Evolutionary conservation across 116 monocot species (phyloP), one percentile per base, ranked within the genome.

Genomic region (Trichopus zeylanicus): DNA sequence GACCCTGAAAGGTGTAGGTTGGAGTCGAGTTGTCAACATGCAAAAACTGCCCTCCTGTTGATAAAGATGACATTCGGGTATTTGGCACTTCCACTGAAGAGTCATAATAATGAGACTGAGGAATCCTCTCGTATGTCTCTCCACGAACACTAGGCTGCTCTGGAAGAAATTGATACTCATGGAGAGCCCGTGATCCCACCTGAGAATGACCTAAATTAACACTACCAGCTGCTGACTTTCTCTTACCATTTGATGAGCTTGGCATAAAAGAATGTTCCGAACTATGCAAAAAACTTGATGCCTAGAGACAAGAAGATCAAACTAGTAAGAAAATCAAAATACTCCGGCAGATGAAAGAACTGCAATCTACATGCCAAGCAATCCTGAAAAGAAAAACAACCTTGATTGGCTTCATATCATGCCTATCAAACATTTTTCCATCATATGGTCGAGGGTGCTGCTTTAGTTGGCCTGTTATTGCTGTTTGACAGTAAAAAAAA

Each of bases 161-260:
- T 29, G 90, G 89, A 57, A 95, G 70, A 79, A 90, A 89, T 46
- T 87, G 86, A 63, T 86, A 95, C 54, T 93, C 93, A 56, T 88
- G 88, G 28, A 73, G 68, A 8, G 75, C 74, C 65, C 76, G 78
- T 29, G 82, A 30, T 68, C 64, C 59, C 34, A 61, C 37, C 29
- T 74, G 83, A 66, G 76, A 59, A 51, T 83, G 80, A 52, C 73
- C 72, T 51, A 54, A 33, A 72, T 70, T 46, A 70, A 55, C 54
- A 34, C n/a, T n/a, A n/a, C 65, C 68, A 65, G 52, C 39, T 58
- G 69, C 26, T 42, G 70, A 26, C 59, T 76, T 84, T 70, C 77
- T 81, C 63, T 91, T 91, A 19, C 63, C 71, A 69, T 55, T 53
- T 42, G 72, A 75, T 53, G 91, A 81, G 67, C 62, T 66, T 62